Percentiles rank a stretch among this genome's conserved stretches.
These are phyloP conservation scores for Rhodocollybia butyracea DNA, from an alignment of 768 basidiomycete species.

Conservation along the genomic window DNA sequence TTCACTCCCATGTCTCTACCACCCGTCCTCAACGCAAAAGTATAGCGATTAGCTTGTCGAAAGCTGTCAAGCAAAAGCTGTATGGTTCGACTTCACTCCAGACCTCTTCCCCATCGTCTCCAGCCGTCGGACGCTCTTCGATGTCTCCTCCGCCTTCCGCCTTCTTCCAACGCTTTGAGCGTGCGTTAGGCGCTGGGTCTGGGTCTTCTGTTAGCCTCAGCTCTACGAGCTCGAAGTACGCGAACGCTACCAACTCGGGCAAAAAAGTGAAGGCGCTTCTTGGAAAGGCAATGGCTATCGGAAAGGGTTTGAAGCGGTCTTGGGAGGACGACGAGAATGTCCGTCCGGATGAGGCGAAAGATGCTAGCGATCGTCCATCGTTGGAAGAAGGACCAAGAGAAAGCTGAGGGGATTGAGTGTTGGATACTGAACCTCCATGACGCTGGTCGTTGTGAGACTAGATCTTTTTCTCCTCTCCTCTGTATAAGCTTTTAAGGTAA, in stretches of 20 bases:
- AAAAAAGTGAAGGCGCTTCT: slow-evolving; percentile 3
- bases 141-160: slow-evolving; percentile 5
- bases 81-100: neutral
- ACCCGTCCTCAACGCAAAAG: neutral
- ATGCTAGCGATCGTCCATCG: neutral
- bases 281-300: neutral
- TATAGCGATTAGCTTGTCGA: neutral
- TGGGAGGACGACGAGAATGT: slow-evolving; percentile 5
- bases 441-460: neutral
- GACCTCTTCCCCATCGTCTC: neutral
- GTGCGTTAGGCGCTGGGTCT: neutral
- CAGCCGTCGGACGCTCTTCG: neutral
- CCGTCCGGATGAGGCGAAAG: neutral
- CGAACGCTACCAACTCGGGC: neutral
- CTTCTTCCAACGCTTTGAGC: neutral
- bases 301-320: slow-evolving; percentile 2
- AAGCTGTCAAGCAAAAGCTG: neutral
- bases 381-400: slow-evolving; percentile 2
- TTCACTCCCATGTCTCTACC: neutral
- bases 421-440: neutral
- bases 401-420: neutral
- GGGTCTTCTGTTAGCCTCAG: neutral
- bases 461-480: neutral
- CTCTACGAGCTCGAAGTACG: neutral
- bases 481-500: neutral